phyloP scores from a whole-genome alignment of 164 flowering plant genomes.

The Macadamia integrifolia region DNA sequence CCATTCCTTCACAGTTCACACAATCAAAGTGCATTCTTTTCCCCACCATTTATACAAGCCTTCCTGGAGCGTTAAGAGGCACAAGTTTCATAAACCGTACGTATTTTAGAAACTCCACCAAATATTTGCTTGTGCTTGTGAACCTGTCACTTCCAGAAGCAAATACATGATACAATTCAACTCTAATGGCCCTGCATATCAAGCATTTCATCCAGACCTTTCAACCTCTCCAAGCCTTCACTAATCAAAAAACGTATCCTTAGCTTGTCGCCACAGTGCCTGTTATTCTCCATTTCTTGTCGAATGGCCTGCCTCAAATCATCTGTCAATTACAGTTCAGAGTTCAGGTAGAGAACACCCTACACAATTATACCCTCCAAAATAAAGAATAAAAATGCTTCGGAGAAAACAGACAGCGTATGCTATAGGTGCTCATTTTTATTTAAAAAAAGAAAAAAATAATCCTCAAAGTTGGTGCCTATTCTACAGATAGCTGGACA shows the following conservation, averaged over 20 bases:
- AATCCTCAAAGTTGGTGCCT: background rate
- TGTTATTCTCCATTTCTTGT: slow-evolving; percentile 74
- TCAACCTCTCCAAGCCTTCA: slow-evolving; percentile 70
- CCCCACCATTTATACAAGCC: too few relatives aligned
- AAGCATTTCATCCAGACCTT: slow-evolving; percentile 72
- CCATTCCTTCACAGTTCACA: too few relatives aligned
- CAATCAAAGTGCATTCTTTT: too few relatives aligned
- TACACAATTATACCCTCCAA: background rate
- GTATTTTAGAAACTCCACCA: too few relatives aligned
- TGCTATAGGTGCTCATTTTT: too few relatives aligned
- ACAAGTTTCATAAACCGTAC: too few relatives aligned
- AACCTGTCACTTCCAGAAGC: background rate
- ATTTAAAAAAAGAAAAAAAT: background rate
- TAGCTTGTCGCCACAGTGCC: slow-evolving; percentile 62
- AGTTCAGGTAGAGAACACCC: background rate
- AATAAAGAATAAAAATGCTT: background rate
- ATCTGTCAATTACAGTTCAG: slow-evolving; percentile 31
- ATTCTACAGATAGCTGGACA: too few relatives aligned
- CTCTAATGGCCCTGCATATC: slow-evolving; percentile 70
- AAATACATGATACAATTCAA: slow-evolving; percentile 4
- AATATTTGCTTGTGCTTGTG: too few relatives aligned
- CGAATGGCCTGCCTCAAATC: slow-evolving; percentile 61
- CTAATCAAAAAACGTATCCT: slow-evolving; percentile 69
- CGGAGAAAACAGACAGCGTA: too few relatives aligned
- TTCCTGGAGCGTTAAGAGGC: too few relatives aligned